Percentiles rank a stretch among this genome's conserved stretches.
These are phyloP conservation scores for Colletotrichum paranaense DNA, from an alignment of 2,329 filamentous ascomycete genomes.

Conservation along the genomic window DNA sequence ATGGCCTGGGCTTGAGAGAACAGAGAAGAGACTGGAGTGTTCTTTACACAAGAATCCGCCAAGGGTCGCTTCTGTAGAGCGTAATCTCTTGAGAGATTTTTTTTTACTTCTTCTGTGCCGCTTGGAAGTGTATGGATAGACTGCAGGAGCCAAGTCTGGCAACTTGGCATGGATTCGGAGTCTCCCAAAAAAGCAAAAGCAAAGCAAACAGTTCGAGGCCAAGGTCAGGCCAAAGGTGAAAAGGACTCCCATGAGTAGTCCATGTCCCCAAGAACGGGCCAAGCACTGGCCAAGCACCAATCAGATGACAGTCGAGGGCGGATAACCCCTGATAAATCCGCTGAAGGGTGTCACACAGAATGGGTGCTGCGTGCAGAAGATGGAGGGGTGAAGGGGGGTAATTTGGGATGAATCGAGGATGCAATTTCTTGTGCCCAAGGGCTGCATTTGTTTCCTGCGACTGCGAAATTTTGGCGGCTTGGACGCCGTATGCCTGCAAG, in stretches of 20 bases:
- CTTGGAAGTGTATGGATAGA: neutral
- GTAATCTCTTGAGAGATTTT: neutral
- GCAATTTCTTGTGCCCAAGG: conserved; percentile 25
- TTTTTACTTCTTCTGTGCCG: neutral
- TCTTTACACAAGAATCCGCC: neutral
- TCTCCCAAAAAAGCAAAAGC: neutral
- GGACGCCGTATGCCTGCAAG: neutral
- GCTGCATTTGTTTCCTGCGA: neutral
- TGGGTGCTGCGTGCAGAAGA: neutral
- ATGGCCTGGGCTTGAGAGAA: neutral
- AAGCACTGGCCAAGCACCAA: conserved; percentile 30
- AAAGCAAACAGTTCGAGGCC: neutral
- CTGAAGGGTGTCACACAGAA: conserved; percentile 14
- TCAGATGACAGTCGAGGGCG: conserved; percentile 16
- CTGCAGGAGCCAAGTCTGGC: too few relatives aligned
- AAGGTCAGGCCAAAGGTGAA: neutral
- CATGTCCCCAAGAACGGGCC: conserved; percentile 15
- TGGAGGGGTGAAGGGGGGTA: conserved; percentile 3
- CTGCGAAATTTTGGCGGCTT: too few relatives aligned
- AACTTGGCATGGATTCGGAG: neutral
- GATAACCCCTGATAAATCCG: conserved; percentile 21
- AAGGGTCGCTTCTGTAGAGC: neutral
- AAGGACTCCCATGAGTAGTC: neutral
- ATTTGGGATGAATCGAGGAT: conserved; percentile 22
- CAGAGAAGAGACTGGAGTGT: neutral